Conservation (phyloP, 2,329 filamentous ascomycete species). For the Colletotrichum abscissum region DNA sequence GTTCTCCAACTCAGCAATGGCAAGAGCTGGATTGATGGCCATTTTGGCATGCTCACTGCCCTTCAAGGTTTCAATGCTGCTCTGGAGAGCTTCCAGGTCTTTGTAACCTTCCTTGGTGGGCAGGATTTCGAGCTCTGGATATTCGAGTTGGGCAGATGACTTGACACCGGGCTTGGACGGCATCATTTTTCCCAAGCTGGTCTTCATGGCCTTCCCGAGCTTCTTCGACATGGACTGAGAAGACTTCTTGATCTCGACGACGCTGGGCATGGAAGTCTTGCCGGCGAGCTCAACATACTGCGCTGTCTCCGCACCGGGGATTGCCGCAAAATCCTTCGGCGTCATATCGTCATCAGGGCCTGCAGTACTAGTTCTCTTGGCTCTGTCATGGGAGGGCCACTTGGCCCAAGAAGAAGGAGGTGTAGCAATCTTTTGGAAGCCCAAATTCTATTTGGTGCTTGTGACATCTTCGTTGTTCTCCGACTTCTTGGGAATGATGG, state of each 20-base stretch:
- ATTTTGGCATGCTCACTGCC: slow-evolving; percentile 16
- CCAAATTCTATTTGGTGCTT: slow-evolving; percentile 12
- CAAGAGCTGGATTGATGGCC: slow-evolving; percentile 11
- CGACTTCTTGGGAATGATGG: not conserved
- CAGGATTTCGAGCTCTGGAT: slow-evolving; percentile 49
- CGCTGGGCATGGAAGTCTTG: slow-evolving; percentile 12
- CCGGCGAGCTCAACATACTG: slow-evolving; percentile 43
- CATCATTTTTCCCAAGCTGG: slow-evolving; percentile 41
- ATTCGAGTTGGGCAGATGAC: slow-evolving; percentile 40
- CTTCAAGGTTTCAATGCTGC: slow-evolving; percentile 46
- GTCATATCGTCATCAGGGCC: slow-evolving; percentile 40
- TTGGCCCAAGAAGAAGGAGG: slow-evolving; percentile 48
- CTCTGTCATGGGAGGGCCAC: slow-evolving; percentile 46
- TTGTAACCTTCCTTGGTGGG: slow-evolving; percentile 44
- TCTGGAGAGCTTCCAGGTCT: slow-evolving; percentile 46
- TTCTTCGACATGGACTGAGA: slow-evolving; percentile 43
- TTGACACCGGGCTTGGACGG: slow-evolving; percentile 22
- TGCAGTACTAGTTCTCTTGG: slow-evolving; percentile 42
- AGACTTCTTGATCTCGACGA: slow-evolving; percentile 22
- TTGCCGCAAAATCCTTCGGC: slow-evolving; percentile 44
- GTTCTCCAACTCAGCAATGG: slow-evolving; percentile 20
- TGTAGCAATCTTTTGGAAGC: slow-evolving; percentile 20
- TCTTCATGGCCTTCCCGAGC: slow-evolving; percentile 44
- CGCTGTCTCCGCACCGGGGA: slow-evolving; percentile 35
- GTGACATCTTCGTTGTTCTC: not conserved